phyloP scores from a whole-genome alignment of 352 stramenopile genomes.

The Phytophthora quininea region DNA sequence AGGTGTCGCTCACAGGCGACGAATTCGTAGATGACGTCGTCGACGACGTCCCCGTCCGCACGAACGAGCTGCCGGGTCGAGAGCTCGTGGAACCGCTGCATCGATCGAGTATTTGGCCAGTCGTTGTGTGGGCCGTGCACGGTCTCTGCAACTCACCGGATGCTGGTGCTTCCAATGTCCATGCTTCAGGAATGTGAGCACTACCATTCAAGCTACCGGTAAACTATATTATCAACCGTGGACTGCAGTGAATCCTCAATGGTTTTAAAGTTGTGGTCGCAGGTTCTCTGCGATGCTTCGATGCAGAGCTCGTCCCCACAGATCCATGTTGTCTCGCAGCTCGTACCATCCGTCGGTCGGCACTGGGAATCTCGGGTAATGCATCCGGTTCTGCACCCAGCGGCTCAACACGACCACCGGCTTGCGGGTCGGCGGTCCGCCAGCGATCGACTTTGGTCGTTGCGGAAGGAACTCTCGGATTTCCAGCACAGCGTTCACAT shows the following conservation, averaged over 20 bases:
- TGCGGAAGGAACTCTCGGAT: conserved; percentile 27
- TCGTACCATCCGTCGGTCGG: conserved; percentile 36
- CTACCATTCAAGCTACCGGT: not conserved
- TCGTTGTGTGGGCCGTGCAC: not conserved
- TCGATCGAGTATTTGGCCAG: not conserved
- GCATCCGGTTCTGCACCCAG: conserved; percentile 41
- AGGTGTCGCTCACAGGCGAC: conserved; percentile 14
- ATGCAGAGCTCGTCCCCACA: conserved; percentile 35
- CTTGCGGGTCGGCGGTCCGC: conserved; percentile 18
- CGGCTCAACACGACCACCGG: conserved; percentile 31
- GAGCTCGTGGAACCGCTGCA: not conserved
- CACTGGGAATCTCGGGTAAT: conserved; percentile 36
- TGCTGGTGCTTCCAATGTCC: not conserved
- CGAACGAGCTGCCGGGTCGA: not conserved
- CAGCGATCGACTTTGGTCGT: conserved; percentile 9
- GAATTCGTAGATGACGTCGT: conserved; percentile 22
- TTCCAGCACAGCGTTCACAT: conserved; percentile 36
- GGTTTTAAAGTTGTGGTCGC: not conserved
- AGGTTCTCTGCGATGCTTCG: conserved; percentile 30
- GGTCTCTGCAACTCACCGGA: not conserved
- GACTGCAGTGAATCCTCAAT: not conserved
- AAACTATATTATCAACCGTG: too few species aligned
- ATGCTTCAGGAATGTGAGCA: not conserved
- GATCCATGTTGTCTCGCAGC: conserved; percentile 36
- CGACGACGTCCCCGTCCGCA: conserved; percentile 1